Conservation (phyloP, 495 filamentous ascomycete species). For the Penicillium odoratum region DNA sequence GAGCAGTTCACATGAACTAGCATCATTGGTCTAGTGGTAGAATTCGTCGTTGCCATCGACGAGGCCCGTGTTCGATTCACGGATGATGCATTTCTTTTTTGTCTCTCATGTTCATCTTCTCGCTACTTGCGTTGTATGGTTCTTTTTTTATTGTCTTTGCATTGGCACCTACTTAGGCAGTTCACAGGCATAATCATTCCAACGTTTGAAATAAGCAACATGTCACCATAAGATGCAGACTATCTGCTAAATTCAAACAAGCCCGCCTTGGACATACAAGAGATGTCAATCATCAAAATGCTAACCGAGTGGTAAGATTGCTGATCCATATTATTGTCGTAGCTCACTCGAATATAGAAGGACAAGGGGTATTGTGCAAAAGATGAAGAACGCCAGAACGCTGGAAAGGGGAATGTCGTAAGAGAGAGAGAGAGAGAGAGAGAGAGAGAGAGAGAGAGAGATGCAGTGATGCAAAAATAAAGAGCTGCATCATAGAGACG, state of each 20-base stretch:
- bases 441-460: constrained; percentile 6
- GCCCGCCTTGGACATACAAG: not conserved
- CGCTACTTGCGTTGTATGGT: constrained; percentile 6
- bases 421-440: not conserved
- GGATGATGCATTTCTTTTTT: constrained; percentile 45
- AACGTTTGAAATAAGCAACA: not conserved
- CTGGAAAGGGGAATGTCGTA: constrained; percentile 4
- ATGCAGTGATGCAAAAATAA: not conserved
- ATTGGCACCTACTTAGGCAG: not conserved
- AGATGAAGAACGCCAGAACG: constrained; percentile 25
- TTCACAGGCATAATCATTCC: not conserved
- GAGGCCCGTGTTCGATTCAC: constrained; percentile 61
- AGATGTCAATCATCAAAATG: not conserved
- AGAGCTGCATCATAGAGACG: constrained; percentile 39
- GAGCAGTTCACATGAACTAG: constrained; percentile 19
- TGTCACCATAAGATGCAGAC: not conserved
- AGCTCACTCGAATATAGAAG: constrained; percentile 9
- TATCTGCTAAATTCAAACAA: not conserved
- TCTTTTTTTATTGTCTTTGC: constrained; percentile 6
- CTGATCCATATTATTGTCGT: not conserved
- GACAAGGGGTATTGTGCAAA: constrained; percentile 43
- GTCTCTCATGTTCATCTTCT: not conserved
- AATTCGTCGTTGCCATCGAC: constrained; percentile 62
- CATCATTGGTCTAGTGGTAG: constrained; percentile 61
- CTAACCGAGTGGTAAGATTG: not conserved